phyloP scores from a whole-genome alignment of 441 rosid genomes.

The Codiaeum variegatum region DNA sequence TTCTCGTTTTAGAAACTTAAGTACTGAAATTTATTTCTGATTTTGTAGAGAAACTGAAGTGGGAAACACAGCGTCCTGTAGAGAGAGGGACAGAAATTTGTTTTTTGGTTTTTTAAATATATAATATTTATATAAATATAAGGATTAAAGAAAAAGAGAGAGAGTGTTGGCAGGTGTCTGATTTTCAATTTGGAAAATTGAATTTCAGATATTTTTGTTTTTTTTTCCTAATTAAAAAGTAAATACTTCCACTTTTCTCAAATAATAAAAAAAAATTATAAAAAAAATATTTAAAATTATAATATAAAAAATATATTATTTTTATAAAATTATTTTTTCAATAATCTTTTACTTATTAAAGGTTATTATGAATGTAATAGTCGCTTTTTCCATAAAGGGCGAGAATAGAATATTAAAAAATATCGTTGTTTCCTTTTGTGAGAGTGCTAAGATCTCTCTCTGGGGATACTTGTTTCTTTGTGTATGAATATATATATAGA shows the following conservation, averaged over 20 bases:
- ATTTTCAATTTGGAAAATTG: conserved; percentile 20
- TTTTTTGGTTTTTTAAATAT: no score
- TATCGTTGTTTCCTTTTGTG: conserved; percentile 9
- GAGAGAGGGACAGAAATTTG: conserved; percentile 20
- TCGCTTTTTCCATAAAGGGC: no score
- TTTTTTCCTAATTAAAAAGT: no score
- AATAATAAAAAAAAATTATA: no score
- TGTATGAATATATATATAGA: conserved; percentile 25
- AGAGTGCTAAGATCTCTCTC: conserved; percentile 13
- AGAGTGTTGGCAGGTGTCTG: conserved; percentile 50
- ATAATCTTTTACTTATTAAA: no score
- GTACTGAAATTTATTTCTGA: neutral
- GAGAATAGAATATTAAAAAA: neutral
- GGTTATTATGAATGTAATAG: no score
- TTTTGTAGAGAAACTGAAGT: conserved; percentile 8
- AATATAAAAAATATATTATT: no score
- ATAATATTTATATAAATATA: no score
- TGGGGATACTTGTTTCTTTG: conserved; percentile 15
- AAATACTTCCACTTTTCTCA: no score
- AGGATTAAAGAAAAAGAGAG: conserved; percentile 7
- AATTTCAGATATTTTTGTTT: neutral
- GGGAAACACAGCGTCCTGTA: conserved; percentile 18
- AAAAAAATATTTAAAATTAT: no score
- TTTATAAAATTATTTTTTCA: no score
- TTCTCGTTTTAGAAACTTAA: neutral